These are phyloP conservation scores for Diplodia seriata DNA, from an alignment of 2,329 filamentous ascomycete species.

Conservation along the genomic window DNA sequence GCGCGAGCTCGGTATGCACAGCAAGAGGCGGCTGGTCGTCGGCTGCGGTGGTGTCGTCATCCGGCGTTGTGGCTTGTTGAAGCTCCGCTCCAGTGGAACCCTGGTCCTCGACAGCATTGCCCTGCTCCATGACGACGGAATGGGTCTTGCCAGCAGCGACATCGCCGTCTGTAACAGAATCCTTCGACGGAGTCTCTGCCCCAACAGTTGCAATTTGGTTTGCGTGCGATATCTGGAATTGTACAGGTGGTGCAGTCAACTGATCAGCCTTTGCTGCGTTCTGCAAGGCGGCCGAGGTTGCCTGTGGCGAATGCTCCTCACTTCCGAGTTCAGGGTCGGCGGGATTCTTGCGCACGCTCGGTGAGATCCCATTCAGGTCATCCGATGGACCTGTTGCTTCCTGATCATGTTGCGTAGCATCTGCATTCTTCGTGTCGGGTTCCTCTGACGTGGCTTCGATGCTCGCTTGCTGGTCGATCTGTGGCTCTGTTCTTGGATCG, in stretches of 20 bases:
- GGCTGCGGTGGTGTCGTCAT: not conserved
- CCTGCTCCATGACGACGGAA: not conserved
- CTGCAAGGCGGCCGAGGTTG: not conserved
- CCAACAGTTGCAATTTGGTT: not conserved
- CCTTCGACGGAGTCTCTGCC: not conserved
- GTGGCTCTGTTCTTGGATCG: not conserved
- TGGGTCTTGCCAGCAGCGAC: not conserved
- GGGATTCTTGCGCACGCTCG: not conserved
- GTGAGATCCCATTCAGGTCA: not conserved
- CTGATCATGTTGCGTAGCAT: not conserved
- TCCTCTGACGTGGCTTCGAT: not conserved
- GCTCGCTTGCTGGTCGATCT: not conserved
- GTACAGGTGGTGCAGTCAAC: not conserved
- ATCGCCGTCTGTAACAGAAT: not conserved
- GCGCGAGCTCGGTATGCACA: not conserved
- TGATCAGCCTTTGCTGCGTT: not conserved
- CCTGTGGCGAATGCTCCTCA: not conserved
- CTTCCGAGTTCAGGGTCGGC: too few relatives aligned
- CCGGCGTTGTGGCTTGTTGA: not conserved
- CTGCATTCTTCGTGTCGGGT: not conserved
- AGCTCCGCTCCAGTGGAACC: not conserved
- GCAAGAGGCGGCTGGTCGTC: not conserved
- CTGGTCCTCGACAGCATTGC: not conserved
- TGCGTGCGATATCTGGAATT: conserved; percentile 1
- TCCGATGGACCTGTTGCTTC: not conserved